phyloP scores from a whole-genome alignment of 2,329 filamentous ascomycete genomes.

The Phoma sp. region DNA sequence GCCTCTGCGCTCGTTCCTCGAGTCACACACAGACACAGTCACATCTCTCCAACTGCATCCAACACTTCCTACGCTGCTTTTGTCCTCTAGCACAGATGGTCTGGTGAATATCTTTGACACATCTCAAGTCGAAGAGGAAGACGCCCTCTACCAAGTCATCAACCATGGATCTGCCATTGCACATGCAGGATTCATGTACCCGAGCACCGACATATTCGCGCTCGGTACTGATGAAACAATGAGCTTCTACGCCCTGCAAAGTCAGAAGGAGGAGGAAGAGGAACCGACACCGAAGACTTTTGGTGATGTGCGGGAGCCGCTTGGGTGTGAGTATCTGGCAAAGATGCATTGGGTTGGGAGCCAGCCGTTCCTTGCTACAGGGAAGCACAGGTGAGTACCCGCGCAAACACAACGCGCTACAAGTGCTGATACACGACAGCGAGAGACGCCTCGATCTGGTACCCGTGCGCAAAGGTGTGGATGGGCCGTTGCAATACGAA shows the following conservation, averaged over 20 bases:
- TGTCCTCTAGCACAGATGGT: slow-evolving; percentile 81
- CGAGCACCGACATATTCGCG: slow-evolving; percentile 63
- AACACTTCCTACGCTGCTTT: slow-evolving; percentile 63
- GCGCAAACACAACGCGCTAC: too few species aligned
- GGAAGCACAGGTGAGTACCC: slow-evolving; percentile 68
- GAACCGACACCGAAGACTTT: slow-evolving; percentile 58
- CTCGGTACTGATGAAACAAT: slow-evolving; percentile 81
- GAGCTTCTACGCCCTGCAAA: slow-evolving; percentile 73
- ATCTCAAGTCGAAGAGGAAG: slow-evolving; percentile 69
- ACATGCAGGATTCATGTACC: slow-evolving; percentile 72
- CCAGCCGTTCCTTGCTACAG: slow-evolving; percentile 68
- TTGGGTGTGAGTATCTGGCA: slow-evolving; percentile 77
- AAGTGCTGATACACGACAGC: slow-evolving; percentile 23
- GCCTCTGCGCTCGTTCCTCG: slow-evolving; percentile 50
- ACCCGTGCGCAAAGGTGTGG: slow-evolving; percentile 31
- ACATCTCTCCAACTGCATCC: slow-evolving; percentile 70
- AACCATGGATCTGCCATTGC: slow-evolving; percentile 79
- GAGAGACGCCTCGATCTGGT: slow-evolving; percentile 39
- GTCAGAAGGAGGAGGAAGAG: slow-evolving; percentile 65
- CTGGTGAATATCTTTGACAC: slow-evolving; percentile 80
- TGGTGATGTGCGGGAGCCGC: slow-evolving; percentile 70
- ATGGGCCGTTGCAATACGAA: slow-evolving; percentile 38
- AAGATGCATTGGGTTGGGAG: slow-evolving; percentile 68
- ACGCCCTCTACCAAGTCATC: slow-evolving; percentile 77
- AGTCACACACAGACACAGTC: slow-evolving; percentile 64